A percentile compares a stretch with the other conserved stretches of the same genome.
Evolutionary conservation across 1,284 basidiomycete genomes (phyloP).

Genomic region (Mrakiaceae sp.): DNA sequence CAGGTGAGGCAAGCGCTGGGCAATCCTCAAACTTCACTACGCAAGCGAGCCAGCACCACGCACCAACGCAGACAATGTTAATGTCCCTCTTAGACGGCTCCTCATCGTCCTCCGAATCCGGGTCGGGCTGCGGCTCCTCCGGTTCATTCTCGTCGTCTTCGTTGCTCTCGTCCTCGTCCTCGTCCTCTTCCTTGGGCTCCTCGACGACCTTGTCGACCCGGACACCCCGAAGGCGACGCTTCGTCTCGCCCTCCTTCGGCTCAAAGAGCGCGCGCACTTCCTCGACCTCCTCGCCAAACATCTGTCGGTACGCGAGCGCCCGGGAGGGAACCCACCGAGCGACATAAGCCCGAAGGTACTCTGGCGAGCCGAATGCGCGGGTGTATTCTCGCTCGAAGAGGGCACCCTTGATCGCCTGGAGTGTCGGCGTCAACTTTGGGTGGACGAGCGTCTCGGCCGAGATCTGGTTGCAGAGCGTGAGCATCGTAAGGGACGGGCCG

Average conservation of each 20-base stretch:
- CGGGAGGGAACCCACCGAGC: slow-evolving; percentile 38
- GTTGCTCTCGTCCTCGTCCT: slow-evolving; percentile 15
- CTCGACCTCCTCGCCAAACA: slow-evolving; percentile 32
- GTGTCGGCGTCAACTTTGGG: slow-evolving; percentile 4
- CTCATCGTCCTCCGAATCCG: slow-evolving; percentile 13
- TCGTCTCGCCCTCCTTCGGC: slow-evolving; percentile 26
- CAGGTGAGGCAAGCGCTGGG: neutral
- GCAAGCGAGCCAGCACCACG: neutral
- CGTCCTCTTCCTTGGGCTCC: slow-evolving; percentile 28
- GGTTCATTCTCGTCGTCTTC: slow-evolving; percentile 6
- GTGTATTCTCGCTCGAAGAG: slow-evolving; percentile 15
- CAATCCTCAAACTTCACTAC: neutral
- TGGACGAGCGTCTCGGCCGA: slow-evolving; percentile 4
- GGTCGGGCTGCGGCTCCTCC: no score
- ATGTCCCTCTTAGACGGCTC: slow-evolving; percentile 16
- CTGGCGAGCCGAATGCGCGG: slow-evolving; percentile 9
- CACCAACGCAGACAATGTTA: slow-evolving; percentile 10
- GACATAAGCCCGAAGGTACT: slow-evolving; percentile 28
- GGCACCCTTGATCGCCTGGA: slow-evolving; percentile 16
- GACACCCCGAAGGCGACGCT: slow-evolving; percentile 15
- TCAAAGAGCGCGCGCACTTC: slow-evolving; percentile 29
- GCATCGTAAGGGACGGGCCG: neutral
- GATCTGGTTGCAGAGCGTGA: slow-evolving; percentile 7
- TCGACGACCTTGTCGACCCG: slow-evolving; percentile 31
- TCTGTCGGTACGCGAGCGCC: slow-evolving; percentile 33